phyloP scores from a whole-genome alignment of 2,329 filamentous ascomycete genomes.

The Ophiocordyceps camponoti-floridani region DNA sequence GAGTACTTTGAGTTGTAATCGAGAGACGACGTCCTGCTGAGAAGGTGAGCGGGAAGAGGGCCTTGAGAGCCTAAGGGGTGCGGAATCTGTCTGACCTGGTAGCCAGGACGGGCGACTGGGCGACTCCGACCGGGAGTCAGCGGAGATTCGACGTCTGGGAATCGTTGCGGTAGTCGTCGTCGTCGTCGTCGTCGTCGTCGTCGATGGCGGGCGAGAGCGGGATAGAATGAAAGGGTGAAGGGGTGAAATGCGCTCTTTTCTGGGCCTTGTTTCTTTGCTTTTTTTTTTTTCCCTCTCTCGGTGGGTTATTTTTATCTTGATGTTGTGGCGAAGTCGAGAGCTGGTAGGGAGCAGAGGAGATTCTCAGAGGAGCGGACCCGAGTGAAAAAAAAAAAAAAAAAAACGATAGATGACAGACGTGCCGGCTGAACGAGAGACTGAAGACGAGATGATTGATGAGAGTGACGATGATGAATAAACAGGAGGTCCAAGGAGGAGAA shows the following conservation, averaged over 20 bases:
- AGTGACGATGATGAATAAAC: background rate
- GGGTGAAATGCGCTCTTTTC: background rate
- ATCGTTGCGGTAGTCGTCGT: background rate
- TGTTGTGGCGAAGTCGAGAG: background rate
- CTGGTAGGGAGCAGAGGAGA: no score
- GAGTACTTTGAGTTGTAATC: constrained; percentile 10
- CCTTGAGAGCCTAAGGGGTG: constrained; percentile 1
- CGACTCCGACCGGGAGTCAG: constrained; percentile 19
- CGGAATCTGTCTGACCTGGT: constrained; percentile 20
- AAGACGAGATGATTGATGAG: background rate
- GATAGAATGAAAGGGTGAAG: background rate
- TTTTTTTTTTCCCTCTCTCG: no score
- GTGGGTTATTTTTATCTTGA: no score
- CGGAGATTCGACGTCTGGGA: constrained; percentile 1
- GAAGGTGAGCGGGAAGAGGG: background rate
- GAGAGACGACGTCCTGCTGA: constrained; percentile 2
- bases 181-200: background rate
- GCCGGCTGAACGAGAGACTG: background rate
- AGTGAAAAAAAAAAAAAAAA: background rate
- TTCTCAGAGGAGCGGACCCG: background rate
- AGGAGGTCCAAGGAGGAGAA: background rate
- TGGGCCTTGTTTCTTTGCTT: no score
- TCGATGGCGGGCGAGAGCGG: background rate
- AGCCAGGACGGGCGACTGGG: constrained; percentile 17
- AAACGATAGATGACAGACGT: background rate